Base-by-base conservation (phyloP, 2,329 filamentous ascomycete genomes). In the Alternaria tenuissima region DNA sequence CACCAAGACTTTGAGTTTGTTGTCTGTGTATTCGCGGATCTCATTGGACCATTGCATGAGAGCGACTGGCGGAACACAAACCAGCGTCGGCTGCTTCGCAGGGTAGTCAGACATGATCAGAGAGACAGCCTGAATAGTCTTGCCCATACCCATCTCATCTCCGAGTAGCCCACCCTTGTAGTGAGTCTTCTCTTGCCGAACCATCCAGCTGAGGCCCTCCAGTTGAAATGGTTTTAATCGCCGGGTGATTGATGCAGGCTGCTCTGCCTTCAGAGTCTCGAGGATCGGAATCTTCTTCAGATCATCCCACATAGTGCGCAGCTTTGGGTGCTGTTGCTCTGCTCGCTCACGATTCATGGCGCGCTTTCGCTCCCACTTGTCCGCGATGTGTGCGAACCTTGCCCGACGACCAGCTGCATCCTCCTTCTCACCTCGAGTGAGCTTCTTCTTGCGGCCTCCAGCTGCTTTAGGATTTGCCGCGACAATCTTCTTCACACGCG, bases 91-190 rank as follows among this genome's bases (percentile, higher is more conserved):
- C 55, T 90, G 82, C 68, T 90, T 91, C 22, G 89, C 91, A 4
- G 94, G 94, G 71, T 92, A 97, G 76, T 98, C 94, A 1, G 94
- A 97, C 95, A 98, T 98, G 78, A 99, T 93, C 44, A 99, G 86
- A 3, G 94, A 97, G 18, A 99, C 95, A 3, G 95, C 94, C 79
- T 99, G 95, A 52, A 99, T 98, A 0, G 95, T 99, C 82, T 99
- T 99, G 51, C 95, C 95, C 81, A 99, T 91, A 20, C 95, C 95
- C 95, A 99, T 99, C 80, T 99, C 95, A 70, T 99, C 95, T 60
- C 95, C 95, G 2, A 99, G 86, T 3, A 99, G 84, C 14, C 95
- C 95, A 18, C 95, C 95, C 73, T 89, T 92, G 86, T 94, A 98
- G 39, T 90, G 81, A 0, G 88, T 91, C 79, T 91, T 83, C 76